Percentiles rank a stretch among this genome's conserved stretches.
phyloP scores from a whole-genome alignment of 257 asterid genomes.

The Rehmannia glutinosa region DNA sequence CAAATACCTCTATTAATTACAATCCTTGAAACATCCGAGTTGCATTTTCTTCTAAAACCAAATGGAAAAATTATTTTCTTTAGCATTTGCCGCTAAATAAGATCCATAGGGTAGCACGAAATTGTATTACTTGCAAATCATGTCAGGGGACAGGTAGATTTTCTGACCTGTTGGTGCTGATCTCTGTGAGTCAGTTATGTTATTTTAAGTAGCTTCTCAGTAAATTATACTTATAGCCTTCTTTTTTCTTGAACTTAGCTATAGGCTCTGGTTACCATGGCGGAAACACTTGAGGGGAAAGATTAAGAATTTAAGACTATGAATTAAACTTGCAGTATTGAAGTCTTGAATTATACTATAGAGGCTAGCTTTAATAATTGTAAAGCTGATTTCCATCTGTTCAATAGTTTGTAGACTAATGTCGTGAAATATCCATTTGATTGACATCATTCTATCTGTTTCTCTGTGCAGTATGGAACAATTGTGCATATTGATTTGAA shows the following conservation, averaged over 20 bases:
- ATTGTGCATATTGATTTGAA: conserved; percentile 89
- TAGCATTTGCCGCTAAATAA: too few relatives aligned
- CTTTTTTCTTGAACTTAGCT: background rate
- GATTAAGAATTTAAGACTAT: background rate
- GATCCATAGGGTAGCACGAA: too few relatives aligned
- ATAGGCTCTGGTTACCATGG: background rate
- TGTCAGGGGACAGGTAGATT: too few relatives aligned
- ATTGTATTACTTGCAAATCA: too few relatives aligned
- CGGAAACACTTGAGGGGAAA: background rate
- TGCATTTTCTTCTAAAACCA: too few relatives aligned
- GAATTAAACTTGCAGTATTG: background rate
- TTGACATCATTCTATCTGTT: conserved; percentile 9
- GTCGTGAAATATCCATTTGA: background rate
- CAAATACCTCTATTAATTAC: too few relatives aligned
- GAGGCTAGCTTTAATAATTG: background rate
- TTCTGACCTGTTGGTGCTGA: background rate
- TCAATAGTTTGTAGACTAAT: background rate
- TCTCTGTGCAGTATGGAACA: conserved; percentile 73
- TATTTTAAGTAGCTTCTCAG: background rate
- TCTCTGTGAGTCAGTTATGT: background rate
- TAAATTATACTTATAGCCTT: background rate
- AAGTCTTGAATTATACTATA: background rate
- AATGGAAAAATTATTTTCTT: too few relatives aligned
- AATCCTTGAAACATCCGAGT: too few relatives aligned
- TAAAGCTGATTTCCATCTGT: background rate